Evolutionary conservation across 192 early-diverging fungal genomes (phyloP), one percentile per base, ranked within the genome.

Genomic region (Phycomyces nitens): DNA sequence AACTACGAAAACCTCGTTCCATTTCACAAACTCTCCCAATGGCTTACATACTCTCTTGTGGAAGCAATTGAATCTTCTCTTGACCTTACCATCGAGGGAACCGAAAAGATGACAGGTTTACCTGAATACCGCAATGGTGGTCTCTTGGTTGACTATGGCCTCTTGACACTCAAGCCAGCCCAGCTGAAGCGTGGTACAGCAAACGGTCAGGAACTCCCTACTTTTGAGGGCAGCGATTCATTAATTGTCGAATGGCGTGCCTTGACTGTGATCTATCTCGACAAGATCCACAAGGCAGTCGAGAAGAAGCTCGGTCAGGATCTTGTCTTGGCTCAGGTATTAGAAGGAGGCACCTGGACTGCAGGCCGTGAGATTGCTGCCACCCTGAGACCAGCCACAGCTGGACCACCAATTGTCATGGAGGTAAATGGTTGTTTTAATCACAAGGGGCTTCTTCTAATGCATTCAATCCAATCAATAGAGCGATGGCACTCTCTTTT

Each of bases 331-430:
- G 92, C 89, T 24, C 90, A 96, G 59, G 88, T 97, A 2, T 78
- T 97, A 0, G 93, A 97, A 62, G 94, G 80, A 57, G 94, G 95
- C 0, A 97, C 94, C 6, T 97, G 95, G 95, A 95, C 93, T 71
- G 89, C 87, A 64, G 95, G 95, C 3, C 78, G 95, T 21, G 95
- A 97, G 69, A 83, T 91, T 24, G 95, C 93, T 50, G 85, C 87
- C 12, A 77, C 82, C 41, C 69, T 85, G 62, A 79, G 95, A n/a
- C 82, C 85, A 24, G 80, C 81, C 3, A 84, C 88, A 41, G 86
- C 84, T 66, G 92, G 91, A 14, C 95, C 95, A 51, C 95, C 95
- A 12, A 94, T 97, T 71, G 84, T 87, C 60, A 90, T 94, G 66
- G 75, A 91, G 22, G 69, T 70, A 70, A 55, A 23, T n/a, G 44